phyloP scores from a whole-genome alignment of 345 rosid genomes.

The Eucalyptus erythrocorys region DNA sequence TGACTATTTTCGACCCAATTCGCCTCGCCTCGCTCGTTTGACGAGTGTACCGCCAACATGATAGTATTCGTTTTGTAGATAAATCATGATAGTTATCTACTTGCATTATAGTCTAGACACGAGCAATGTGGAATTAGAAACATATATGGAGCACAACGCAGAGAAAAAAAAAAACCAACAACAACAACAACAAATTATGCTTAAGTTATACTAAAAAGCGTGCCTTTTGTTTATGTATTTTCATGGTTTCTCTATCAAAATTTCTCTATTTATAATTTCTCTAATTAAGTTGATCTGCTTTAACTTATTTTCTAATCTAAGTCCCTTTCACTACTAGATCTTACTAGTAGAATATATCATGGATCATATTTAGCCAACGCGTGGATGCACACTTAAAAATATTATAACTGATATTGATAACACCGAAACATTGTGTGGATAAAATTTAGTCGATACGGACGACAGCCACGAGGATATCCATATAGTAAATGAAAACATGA shows the following conservation, averaged over 20 bases:
- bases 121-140: background rate
- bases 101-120: background rate
- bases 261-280: no score
- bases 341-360: background rate
- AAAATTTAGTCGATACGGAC: background rate
- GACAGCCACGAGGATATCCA: background rate
- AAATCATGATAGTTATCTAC: background rate
- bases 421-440: background rate
- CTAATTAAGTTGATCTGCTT: background rate
- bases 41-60: fast-evolving
- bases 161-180: no score
- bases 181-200: background rate
- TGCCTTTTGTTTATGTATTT: background rate
- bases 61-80: background rate
- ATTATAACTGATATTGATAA: background rate
- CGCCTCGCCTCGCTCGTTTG: fast-evolving
- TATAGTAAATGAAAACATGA: background rate
- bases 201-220: background rate
- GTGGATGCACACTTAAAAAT: background rate
- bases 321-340: background rate
- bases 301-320: background rate
- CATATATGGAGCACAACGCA: background rate
- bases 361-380: background rate
- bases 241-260: background rate
- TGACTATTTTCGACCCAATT: fast-evolving